These are phyloP conservation scores for Cordyceps militaris DNA, from an alignment of 2,329 filamentous ascomycete species.

Conservation along the genomic window DNA sequence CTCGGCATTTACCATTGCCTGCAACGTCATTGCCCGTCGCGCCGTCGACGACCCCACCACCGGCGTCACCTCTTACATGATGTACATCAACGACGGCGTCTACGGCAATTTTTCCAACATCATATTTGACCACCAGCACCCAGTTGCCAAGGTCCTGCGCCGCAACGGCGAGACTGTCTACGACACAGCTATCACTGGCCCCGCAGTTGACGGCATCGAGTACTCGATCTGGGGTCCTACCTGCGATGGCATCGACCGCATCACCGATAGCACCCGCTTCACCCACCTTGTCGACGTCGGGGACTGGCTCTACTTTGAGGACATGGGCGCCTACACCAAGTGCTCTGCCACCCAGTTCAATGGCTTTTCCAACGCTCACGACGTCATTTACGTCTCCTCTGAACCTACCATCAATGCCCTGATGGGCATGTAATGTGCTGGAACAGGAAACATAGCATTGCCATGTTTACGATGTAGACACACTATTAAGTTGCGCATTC, in stretches of 20 bases:
- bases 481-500: slow-evolving; percentile 1
- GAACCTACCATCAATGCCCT: slow-evolving; percentile 79
- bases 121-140: slow-evolving; percentile 97
- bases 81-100: slow-evolving; percentile 94
- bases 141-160: slow-evolving; percentile 73
- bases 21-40: slow-evolving; percentile 91
- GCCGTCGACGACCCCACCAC: slow-evolving; percentile 67
- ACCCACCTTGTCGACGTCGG: slow-evolving; percentile 76
- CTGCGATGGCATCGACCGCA: slow-evolving; percentile 95
- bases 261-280: slow-evolving; percentile 74
- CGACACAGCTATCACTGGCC: slow-evolving; percentile 44
- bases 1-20: slow-evolving; percentile 86
- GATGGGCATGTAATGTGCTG: slow-evolving; percentile 32
- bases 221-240: slow-evolving; percentile 99
- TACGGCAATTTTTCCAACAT: slow-evolving; percentile 99
- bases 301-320: slow-evolving; percentile 97
- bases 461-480: background rate
- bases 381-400: slow-evolving; percentile 90
- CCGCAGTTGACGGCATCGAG: slow-evolving; percentile 52
- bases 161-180: slow-evolving; percentile 51
- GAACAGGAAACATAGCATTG: background rate
- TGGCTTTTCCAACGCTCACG: slow-evolving; percentile 86
- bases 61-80: slow-evolving; percentile 75
- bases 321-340: slow-evolving; percentile 98
- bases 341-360: slow-evolving; percentile 98